A percentile compares a stretch with the other conserved stretches of the same genome.
Conservation (phyloP, 2,329 filamentous ascomycete genomes). For the Xylariales sp. region DNA sequence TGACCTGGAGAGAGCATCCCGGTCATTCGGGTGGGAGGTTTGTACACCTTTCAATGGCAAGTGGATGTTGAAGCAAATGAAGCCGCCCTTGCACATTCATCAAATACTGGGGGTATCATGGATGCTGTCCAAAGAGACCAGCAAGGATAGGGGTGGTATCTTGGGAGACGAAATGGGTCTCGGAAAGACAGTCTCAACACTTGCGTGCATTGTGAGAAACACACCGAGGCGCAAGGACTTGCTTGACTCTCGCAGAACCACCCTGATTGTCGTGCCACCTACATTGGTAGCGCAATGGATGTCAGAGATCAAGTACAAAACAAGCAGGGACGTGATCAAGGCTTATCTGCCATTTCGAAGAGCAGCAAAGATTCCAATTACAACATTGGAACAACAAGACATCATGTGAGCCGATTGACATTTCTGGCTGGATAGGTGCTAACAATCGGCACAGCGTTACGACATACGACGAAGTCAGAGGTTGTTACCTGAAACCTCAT, state of each 20-base stretch:
- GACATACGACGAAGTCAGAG: neutral
- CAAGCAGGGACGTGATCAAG: neutral
- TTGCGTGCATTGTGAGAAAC: neutral
- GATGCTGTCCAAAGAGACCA: constrained; percentile 1
- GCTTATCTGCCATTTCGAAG: neutral
- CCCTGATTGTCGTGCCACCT: neutral
- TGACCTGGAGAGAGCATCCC: neutral
- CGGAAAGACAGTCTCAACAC: neutral
- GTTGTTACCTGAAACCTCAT: neutral
- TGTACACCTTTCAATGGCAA: neutral
- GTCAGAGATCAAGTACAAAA: neutral
- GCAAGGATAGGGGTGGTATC: neutral
- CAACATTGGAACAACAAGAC: neutral
- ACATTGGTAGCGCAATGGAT: neutral
- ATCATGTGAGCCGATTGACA: neutral
- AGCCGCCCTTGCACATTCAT: neutral
- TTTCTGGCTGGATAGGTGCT: neutral
- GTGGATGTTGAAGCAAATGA: neutral
- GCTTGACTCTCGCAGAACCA: neutral
- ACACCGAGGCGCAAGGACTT: neutral
- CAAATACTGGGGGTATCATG: neutral
- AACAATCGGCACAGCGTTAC: neutral
- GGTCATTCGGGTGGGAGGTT: neutral
- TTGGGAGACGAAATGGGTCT: neutral
- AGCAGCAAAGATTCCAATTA: neutral